Percentiles rank a stretch among this genome's conserved stretches.
phyloP scores from a whole-genome alignment of 345 rosid species.

The Nephelium lappaceum region DNA sequence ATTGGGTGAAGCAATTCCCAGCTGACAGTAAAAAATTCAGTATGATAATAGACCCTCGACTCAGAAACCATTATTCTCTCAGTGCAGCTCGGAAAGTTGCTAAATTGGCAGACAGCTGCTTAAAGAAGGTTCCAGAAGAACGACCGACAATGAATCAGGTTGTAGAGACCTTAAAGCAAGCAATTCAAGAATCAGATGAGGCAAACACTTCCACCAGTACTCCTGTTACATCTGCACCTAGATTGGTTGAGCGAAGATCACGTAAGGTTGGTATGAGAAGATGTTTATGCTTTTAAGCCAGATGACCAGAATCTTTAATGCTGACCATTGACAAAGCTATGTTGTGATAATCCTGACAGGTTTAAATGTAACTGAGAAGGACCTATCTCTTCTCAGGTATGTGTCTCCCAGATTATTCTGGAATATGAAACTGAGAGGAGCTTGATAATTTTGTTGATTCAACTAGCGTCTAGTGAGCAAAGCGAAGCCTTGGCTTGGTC shows the following conservation, averaged over 20 bases:
- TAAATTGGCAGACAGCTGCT: slow-evolving; percentile 78
- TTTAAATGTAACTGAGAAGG: slow-evolving; percentile 17
- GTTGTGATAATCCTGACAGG: slow-evolving; percentile 25
- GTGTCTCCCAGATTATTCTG: neutral
- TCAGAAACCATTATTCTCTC: slow-evolving; percentile 53
- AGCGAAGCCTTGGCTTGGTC: neutral
- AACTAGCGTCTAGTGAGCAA: neutral
- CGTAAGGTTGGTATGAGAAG: slow-evolving; percentile 13
- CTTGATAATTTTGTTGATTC: neutral
- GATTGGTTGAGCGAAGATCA: neutral
- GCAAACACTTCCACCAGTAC: slow-evolving; percentile 18
- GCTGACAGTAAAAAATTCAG: slow-evolving; percentile 59
- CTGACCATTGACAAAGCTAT: neutral
- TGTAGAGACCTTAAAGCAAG: slow-evolving; percentile 52
- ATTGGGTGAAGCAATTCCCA: slow-evolving; percentile 90
- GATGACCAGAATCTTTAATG: neutral
- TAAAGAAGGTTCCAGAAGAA: slow-evolving; percentile 67
- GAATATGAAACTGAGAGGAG: neutral
- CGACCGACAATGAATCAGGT: slow-evolving; percentile 74
- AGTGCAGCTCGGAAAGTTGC: slow-evolving; percentile 52
- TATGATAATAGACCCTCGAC: slow-evolving; percentile 78
- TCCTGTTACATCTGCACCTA: slow-evolving; percentile 22
- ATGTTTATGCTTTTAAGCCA: slow-evolving; percentile 1
- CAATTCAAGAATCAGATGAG: slow-evolving; percentile 52
- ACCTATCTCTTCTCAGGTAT: neutral